Evolutionary conservation across 179 eudicot species (phyloP), one percentile per base, ranked within the genome.

Genomic region (Corrigiola litoralis): DNA sequence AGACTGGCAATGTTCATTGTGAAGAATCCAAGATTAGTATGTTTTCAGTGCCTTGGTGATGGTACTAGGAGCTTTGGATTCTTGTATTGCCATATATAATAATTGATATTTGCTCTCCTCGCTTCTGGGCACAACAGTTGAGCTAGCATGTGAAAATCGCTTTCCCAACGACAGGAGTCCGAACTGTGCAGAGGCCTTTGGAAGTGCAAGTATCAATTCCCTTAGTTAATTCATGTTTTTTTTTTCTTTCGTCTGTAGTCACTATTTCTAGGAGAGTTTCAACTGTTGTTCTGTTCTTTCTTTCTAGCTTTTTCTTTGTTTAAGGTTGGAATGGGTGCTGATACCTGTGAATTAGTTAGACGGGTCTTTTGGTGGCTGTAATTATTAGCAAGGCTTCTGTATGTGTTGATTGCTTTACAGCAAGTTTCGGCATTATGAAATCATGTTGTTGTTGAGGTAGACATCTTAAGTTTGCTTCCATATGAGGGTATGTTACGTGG

Each of bases 271-370:
- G 60, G 42, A 33, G 28, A n/a, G 23, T 14, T 3, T 9, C n/a
- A 57, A 18, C 21, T 40, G 49, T 27, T 58, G 3, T 27, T 29
- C 23, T 33, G 9, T n/a, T 40, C 5, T 18, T 29, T 7, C 29
- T 23, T 69, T 49, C 36, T 17, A 14, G 6, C 1, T 25, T 21
- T 44, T 49, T 27, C 6, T 47, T 10, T n/a, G n/a, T 67, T 47
- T 18, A 4, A 10, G 20, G 10, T 23, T 41, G 41, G 48, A 50
- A 53, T 41, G 54, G 50, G 28, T 46, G 29, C 5, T 17, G 21
- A 42, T 50, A 33, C 62, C 29, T 70, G 68, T 70, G 74, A 70
- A 61, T 52, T 46, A 40, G 67, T 42, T 42, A 62, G 73, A 61
- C 51, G 61, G 61, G 34, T 27, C 44, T 18, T 36, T 46, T 44